These are phyloP conservation scores for Yamadazyma triangularis DNA, from an alignment of 1,139 yeast species.

Conservation along the genomic window DNA sequence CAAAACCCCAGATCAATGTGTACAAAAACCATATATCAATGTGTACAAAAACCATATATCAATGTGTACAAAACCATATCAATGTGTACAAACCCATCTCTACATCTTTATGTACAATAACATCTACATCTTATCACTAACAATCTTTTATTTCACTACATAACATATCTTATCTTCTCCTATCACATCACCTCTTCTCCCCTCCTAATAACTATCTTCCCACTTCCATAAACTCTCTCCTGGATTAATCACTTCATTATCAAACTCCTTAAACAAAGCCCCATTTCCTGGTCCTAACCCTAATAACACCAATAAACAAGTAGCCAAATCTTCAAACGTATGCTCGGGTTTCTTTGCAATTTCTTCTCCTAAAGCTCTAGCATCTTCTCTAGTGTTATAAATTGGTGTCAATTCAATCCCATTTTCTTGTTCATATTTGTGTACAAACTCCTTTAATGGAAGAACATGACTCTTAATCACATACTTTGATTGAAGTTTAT, in stretches of 20 bases:
- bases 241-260: conserved; percentile 54
- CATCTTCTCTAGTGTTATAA: not conserved
- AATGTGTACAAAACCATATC: too few species aligned
- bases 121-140: too few species aligned
- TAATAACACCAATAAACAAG: conserved; percentile 1
- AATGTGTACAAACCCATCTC: too few species aligned
- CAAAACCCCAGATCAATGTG: too few species aligned
- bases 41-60: too few species aligned
- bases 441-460: conserved; percentile 34
- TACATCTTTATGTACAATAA: too few species aligned
- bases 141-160: too few species aligned
- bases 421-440: conserved; percentile 37
- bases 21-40: too few species aligned
- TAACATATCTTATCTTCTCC: too few species aligned
- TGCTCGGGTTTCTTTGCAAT: too few species aligned
- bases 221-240: conserved; percentile 50
- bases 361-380: not conserved
- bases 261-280: conserved; percentile 24
- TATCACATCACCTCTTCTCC: too few species aligned
- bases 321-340: conserved; percentile 1
- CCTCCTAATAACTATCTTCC: too few species aligned
- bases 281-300: conserved; percentile 37
- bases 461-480: conserved; percentile 39
- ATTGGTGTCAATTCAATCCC: conserved; percentile 26
- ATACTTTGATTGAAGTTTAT: conserved; percentile 43